Percentiles rank a stretch among this genome's conserved stretches.
These are phyloP conservation scores for Mycena crocata DNA, from an alignment of 768 basidiomycete species.

Conservation along the genomic window DNA sequence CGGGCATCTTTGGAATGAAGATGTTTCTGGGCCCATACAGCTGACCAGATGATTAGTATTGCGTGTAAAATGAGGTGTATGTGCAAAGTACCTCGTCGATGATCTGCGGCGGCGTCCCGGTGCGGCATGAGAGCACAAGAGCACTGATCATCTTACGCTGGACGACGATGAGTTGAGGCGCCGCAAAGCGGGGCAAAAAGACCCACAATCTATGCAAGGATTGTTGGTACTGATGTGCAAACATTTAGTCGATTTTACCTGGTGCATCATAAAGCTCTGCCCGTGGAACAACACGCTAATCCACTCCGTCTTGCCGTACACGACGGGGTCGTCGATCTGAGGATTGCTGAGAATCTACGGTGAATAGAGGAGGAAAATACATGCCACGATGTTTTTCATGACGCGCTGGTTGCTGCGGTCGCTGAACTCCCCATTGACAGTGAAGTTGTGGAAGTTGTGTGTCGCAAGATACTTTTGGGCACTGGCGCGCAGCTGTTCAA, in stretches of 20 bases:
- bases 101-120: slow-evolving; percentile 77
- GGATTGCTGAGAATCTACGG: background rate
- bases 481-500: slow-evolving; percentile 67
- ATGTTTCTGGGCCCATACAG: slow-evolving; percentile 83
- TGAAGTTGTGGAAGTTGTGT: slow-evolving; percentile 99
- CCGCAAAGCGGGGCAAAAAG: background rate
- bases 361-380: slow-evolving; percentile 10
- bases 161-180: slow-evolving; percentile 31
- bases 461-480: slow-evolving; percentile 83
- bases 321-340: slow-evolving; percentile 86
- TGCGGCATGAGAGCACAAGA: slow-evolving; percentile 83
- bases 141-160: slow-evolving; percentile 98
- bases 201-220: slow-evolving; percentile 59
- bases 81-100: slow-evolving; percentile 74
- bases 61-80: background rate
- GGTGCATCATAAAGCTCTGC: slow-evolving; percentile 99
- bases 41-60: slow-evolving; percentile 46
- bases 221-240: slow-evolving; percentile 1
- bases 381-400: slow-evolving; percentile 89
- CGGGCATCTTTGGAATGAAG: slow-evolving; percentile 95
- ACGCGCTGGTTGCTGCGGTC: slow-evolving; percentile 87
- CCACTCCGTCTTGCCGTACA: slow-evolving; percentile 95
- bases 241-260: slow-evolving; percentile 63
- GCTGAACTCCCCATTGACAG: slow-evolving; percentile 85
- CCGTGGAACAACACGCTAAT: slow-evolving; percentile 93